Evolutionary conservation across 1,139 yeast species (phyloP), one percentile per base, ranked within the genome.

Genomic region (Geotrichum reessii): DNA sequence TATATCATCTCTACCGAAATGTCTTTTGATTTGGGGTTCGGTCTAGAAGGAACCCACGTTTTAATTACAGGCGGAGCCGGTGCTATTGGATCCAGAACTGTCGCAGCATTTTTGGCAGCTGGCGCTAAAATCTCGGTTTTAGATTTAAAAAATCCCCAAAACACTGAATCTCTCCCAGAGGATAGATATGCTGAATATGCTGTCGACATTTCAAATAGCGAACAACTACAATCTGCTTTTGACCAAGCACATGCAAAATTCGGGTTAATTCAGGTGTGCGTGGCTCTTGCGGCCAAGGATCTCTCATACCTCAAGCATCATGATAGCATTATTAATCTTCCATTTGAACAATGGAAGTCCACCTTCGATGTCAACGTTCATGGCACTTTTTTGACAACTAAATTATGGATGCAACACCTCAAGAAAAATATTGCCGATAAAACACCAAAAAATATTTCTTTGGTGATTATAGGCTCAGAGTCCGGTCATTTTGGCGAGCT

Each of bases 401-500:
- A 52, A 46, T 21, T 47, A 14, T 58, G 57, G 57, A 40, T 54
- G 53, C 42, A 33, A 17, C 60, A 58, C 37, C n/a, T 58, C 37
- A 50, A 51, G 17, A 14, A 37, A 25, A 17, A 22, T 49, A 50
- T 44, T 51, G 37, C n/a, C 8, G 42, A 7, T 14, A 48, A 17
- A 22, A 33, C 40, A 14, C 25, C 58, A 9, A 47, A 33, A 2
- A 59, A 59, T 46, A 24, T 59, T 9, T 50, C 62, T 21, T 51
- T 58, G 7, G 44, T 59, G 31, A 52, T 59, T 9, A 55, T 59
- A n/a, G 62, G 62, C 40, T 58, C 61, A 11, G 62, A 59, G 40
- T 57, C 61, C 9, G 62, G 62, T 2, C 54, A 48, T 24, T 59
- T 59, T 49, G 62, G 62, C 17, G 62, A 59, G 50, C 54, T 52